Evolutionary conservation across 1,284 basidiomycete genomes (phyloP), one percentile per base, ranked within the genome.

Genomic region (Ceratobasidium sp.): DNA sequence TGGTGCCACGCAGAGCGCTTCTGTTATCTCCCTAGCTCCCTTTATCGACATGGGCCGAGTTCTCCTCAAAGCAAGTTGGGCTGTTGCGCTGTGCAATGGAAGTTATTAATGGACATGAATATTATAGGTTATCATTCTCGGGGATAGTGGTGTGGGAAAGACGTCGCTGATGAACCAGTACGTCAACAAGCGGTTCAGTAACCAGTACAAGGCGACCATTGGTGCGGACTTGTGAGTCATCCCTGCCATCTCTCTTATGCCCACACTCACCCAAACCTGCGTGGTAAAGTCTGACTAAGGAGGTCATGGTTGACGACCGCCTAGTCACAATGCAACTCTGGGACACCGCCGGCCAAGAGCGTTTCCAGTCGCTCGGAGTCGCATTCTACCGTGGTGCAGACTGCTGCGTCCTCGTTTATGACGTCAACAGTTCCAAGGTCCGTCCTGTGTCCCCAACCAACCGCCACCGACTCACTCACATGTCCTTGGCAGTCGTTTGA

Each of bases 161-260:
- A 99, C 96, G 56, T 99, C 96, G 47, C 87, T 99, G 75, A 99
- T 99, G 97, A 99, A 98, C 83, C 97, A 99, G 83, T 99, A 98
- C 83, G 97, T 99, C 75, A 99, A 99, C 88, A 99, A 98, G 81
- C 90, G 97, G 73, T 99, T 99, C 82, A 96, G 92, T 76, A 98
- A 96, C 79, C 96, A 98, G 80, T 99, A 99, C 86, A 99, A 99
- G 83, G 95, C 95, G 11, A 97, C 94, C 71, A 95, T 96, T 77
- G 93, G 92, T 73, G 88, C 89, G 71, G 91, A 93, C 82, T 93
- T 93, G 90, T 91, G 79, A 74, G 89, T 16, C 49, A 36, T n/a
- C n/a, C n/a, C n/a, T n/a, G n/a, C n/a, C n/a, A n/a, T n/a, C n/a
- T n/a, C n/a, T n/a, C n/a, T n/a, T n/a, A n/a, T n/a, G n/a, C n/a